Evolutionary conservation across 108 stramenopile genomes (phyloP), one percentile per base, ranked within the genome.

Genomic region (Stephanodiscus minutulus): DNA sequence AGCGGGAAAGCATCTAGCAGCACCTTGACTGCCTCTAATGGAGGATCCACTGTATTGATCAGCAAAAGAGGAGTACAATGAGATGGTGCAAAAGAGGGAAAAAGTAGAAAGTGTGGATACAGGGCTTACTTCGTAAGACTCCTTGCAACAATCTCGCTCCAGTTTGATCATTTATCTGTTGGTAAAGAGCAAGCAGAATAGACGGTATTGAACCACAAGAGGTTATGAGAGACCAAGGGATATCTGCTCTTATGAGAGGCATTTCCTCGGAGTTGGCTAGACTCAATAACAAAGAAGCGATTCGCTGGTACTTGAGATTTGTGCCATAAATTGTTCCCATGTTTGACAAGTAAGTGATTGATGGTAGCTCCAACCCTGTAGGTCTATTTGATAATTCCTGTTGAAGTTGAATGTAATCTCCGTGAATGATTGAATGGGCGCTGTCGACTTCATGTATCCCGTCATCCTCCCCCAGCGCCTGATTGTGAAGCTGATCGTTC

Each of bases 161-260:
- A 39, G 21, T 22, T 46, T 49, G 59, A 56, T 78, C 77, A 13
- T 46, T 44, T 1, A 47, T 43, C 54, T 66, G 29, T 18, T 31
- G 59, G 57, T 78, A 78, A 3, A 78, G 64, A 13, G 57, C 24
- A 46, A 46, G 36, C 17, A 78, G 39, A 15, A 65, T 8, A 49
- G 65, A 65, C 35, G 64, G 48, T 27, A n/a, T 65, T 7, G 66
- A 35, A 25, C 61, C 68, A 25, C 63, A 70, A n/a, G 77, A 66
- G 27, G 60, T 71, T 17, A 78, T 71, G 7, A 61, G 37, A 31
- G 61, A 49, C 77, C 77, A 78, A 50, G 70, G 63, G 53, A 78
- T 78, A 37, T 78, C 77, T 11, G 77, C 77, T 12, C 77, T 64
- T 39, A 78, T 78, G 7, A 78, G 58, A 18, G 77, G 77, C 25